These are phyloP conservation scores for Daldinia childiae DNA, from an alignment of 495 filamentous ascomycete species.

Conservation along the genomic window DNA sequence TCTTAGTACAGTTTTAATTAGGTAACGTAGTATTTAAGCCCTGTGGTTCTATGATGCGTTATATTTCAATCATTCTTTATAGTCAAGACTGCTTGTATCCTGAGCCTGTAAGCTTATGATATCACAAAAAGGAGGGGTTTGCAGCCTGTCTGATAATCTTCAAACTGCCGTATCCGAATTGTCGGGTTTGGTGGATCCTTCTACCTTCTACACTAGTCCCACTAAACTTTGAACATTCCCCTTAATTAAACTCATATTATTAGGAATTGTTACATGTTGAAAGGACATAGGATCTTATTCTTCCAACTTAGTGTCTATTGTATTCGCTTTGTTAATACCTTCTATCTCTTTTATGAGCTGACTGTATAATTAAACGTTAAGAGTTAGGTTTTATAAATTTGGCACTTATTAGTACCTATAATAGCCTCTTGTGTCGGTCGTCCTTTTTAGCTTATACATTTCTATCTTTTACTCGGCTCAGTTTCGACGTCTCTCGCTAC, in stretches of 20 bases:
- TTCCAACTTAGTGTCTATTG: too few species aligned
- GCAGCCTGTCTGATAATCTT: conserved; percentile 20
- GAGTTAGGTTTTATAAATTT: background rate
- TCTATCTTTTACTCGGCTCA: background rate
- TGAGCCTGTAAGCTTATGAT: background rate
- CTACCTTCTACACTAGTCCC: background rate
- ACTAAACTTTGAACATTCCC: conserved; percentile 24
- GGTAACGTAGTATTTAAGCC: too few species aligned
- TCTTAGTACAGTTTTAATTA: too few species aligned
- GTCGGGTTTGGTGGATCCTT: conserved; percentile 34
- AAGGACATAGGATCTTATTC: background rate
- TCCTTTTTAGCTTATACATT: background rate
- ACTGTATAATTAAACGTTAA: background rate
- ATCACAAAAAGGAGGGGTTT: background rate
- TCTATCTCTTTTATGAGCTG: background rate
- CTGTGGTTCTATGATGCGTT: too few species aligned
- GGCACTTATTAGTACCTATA: background rate
- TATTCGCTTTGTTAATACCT: background rate
- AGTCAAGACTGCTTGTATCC: background rate
- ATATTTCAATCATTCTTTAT: too few species aligned
- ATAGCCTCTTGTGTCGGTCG: background rate
- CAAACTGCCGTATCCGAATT: conserved; percentile 27
- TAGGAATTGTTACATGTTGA: too few species aligned
- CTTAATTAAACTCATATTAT: too few species aligned
- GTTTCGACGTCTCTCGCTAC: background rate